These are phyloP conservation scores for Wickerhamiella pararugosa DNA, from an alignment of 1,139 yeast genomes.

Conservation along the genomic window DNA sequence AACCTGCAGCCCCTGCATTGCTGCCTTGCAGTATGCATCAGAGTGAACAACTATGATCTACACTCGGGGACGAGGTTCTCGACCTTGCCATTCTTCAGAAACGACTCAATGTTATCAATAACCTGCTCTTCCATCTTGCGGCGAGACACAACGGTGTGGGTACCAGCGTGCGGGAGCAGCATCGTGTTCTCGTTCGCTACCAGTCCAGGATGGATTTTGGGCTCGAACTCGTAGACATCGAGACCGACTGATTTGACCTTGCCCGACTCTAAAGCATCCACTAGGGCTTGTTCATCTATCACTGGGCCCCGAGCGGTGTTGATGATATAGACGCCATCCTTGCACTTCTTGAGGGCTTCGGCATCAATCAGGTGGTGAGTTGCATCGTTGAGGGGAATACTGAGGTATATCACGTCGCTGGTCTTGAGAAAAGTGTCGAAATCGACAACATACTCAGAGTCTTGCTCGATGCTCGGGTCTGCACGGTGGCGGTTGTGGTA, in stretches of 20 bases:
- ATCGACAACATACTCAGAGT: conserved; percentile 33
- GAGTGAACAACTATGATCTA: not conserved
- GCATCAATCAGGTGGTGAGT: conserved; percentile 43
- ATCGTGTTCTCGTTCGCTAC: conserved; percentile 31
- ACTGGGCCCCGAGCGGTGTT: conserved; percentile 71
- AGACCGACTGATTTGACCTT: conserved; percentile 59
- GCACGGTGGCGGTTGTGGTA: conserved; percentile 51
- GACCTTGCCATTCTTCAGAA: conserved; percentile 42
- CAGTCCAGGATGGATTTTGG: conserved; percentile 29
- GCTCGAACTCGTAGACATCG: conserved; percentile 69
- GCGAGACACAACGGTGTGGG: conserved; percentile 42
- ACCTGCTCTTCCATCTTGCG: conserved; percentile 43
- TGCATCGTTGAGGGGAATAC: conserved; percentile 42
- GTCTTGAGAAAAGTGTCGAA: conserved; percentile 41
- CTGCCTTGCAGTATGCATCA: conserved; percentile 1
- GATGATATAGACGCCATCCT: conserved; percentile 50
- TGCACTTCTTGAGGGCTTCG: conserved; percentile 41
- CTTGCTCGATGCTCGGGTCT: conserved; percentile 37
- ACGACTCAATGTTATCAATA: conserved; percentile 31
- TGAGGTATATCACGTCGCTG: conserved; percentile 46
- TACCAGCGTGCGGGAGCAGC: conserved; percentile 55
- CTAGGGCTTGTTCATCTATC: conserved; percentile 55
- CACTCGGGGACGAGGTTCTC: conserved; percentile 30
- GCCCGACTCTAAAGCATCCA: conserved; percentile 51
- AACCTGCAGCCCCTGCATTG: not conserved